Base-by-base conservation (phyloP, 345 rosid genomes). In the Eutrema japonicum region DNA sequence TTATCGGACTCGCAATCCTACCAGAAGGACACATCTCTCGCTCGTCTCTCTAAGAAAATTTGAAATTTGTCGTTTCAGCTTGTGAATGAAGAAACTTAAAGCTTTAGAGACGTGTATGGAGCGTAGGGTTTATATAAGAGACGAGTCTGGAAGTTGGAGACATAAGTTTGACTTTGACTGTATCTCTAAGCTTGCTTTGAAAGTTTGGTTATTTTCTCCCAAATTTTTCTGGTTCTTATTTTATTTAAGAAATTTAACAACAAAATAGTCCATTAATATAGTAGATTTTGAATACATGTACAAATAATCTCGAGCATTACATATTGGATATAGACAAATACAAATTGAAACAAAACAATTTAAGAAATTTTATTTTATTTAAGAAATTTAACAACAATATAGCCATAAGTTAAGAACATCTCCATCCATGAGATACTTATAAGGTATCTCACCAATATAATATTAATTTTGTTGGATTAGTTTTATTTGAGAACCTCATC, bases 11-110 rank as follows among this genome's bases (percentile, higher is more conserved):
- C 3, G n/a, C 22, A 53, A 67, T 51, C 7, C 74, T 82, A 5
- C 78, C 89, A 5, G 87, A 82, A 2, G 94, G 88, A 57, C 88
- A 83, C 89, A 81, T 81, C 45, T 14, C 45, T 29, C 47, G 48
- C 4, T 3, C 8, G 8, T 59, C 47, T 38, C 57, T 36, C 14
- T n/a, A n/a, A n/a, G n/a, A n/a, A 58, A 55, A 35, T 12, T 70
- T 7, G 48, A 6, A 70, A 50, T 12, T 8, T 6, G 33, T 51
- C 7, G 46, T 46, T 33, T 47, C 3, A 56, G 71, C 33, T 37
- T 56, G 64, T 47, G 16, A 30, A 49, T 4, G 47, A 47, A 45
- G 71, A 45, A 42, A 70, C 48, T 53, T 54, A 3, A 12, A 41
- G 30, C 1, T 58, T n/a, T 53, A 73, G 27, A 51, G 63, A 57